Conservation (phyloP, 345 rosid species). For the Mercurialis annua region DNA sequence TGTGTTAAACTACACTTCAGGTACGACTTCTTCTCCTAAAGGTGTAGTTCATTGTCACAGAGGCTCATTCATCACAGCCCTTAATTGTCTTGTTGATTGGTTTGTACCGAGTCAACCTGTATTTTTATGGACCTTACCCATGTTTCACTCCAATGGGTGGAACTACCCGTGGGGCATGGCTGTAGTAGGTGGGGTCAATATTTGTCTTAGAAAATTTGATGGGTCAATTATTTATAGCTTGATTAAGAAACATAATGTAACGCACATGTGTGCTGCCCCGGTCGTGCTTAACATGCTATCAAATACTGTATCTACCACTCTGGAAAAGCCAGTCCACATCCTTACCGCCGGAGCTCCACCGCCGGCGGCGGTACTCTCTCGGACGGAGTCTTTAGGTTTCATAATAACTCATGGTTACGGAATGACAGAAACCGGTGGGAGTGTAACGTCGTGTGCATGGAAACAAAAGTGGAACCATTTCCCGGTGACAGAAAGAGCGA, state of each 20-base stretch:
- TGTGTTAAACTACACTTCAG: slow-evolving; percentile 12
- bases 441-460: slow-evolving; percentile 18
- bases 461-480: slow-evolving; percentile 12
- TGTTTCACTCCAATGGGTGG: slow-evolving; percentile 25
- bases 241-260: slow-evolving; percentile 13
- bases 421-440: slow-evolving; percentile 19
- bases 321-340: slow-evolving; percentile 4
- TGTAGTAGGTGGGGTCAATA: slow-evolving; percentile 19
- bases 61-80: neutral
- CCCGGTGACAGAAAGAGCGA: slow-evolving; percentile 9
- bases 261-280: slow-evolving; percentile 26
- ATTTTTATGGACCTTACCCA: slow-evolving; percentile 20
- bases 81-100: slow-evolving; percentile 9
- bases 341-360: slow-evolving; percentile 24
- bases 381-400: slow-evolving; percentile 17
- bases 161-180: slow-evolving; percentile 18
- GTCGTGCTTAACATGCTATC: slow-evolving; percentile 19
- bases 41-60: slow-evolving; percentile 14
- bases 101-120: neutral
- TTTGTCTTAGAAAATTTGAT: slow-evolving; percentile 15
- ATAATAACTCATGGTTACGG: slow-evolving; percentile 22
- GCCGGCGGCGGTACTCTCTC: slow-evolving; percentile 11
- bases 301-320: neutral
- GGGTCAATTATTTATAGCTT: neutral
- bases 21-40: slow-evolving; percentile 17